These are phyloP conservation scores for Apiospora marii DNA, from an alignment of 2,329 filamentous ascomycete species.

Conservation along the genomic window DNA sequence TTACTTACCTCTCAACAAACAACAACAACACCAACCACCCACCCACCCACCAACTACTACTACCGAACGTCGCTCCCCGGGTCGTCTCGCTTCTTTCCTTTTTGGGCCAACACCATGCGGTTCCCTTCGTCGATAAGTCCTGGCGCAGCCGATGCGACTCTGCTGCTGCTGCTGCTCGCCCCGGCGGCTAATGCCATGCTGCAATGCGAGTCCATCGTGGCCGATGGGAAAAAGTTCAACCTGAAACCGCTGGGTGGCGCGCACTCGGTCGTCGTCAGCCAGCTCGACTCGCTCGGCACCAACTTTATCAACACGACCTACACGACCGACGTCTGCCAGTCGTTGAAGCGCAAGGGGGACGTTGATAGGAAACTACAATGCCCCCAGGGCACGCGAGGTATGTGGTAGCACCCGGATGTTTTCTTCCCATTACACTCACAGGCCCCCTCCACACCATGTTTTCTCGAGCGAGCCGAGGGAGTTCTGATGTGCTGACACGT, in stretches of 20 bases:
- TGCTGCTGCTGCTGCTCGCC: slow-evolving; percentile 48
- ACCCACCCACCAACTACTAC: background rate
- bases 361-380: slow-evolving; percentile 67
- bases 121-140: slow-evolving; percentile 43
- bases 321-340: slow-evolving; percentile 78
- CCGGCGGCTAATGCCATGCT: slow-evolving; percentile 57
- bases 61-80: background rate
- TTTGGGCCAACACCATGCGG: slow-evolving; percentile 46
- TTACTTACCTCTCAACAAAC: background rate
- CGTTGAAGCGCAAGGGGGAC: slow-evolving; percentile 68
- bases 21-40: background rate
- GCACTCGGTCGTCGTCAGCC: slow-evolving; percentile 70
- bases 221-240: slow-evolving; percentile 69
- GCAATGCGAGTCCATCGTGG: slow-evolving; percentile 68
- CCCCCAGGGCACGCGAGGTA: slow-evolving; percentile 73
- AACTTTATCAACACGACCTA: slow-evolving; percentile 78
- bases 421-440: too few relatives aligned
- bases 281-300: slow-evolving; percentile 58
- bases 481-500: background rate
- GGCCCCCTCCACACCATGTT: too few relatives aligned
- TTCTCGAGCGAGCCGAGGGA: background rate
- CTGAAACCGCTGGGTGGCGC: slow-evolving; percentile 70
- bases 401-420: slow-evolving; percentile 30
- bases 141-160: slow-evolving; percentile 42
- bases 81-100: background rate